These are phyloP conservation scores for Globisporangium radiosum DNA, from an alignment of 352 stramenopile genomes.

Conservation along the genomic window DNA sequence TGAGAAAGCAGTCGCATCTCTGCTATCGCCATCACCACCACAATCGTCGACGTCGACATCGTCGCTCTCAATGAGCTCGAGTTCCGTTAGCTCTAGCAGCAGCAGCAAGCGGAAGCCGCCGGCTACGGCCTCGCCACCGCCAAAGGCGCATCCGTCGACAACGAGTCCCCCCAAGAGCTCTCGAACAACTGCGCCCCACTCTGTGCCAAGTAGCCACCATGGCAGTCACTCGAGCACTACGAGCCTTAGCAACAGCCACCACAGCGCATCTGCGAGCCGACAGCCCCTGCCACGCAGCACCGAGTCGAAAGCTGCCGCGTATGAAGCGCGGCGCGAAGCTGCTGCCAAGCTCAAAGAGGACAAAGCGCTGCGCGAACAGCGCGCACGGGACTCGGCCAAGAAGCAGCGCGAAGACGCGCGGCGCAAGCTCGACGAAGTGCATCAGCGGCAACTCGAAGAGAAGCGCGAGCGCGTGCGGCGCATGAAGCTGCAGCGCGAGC, in stretches of 20 bases:
- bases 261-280: constrained; percentile 6
- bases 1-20: background rate
- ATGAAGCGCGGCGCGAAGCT: constrained; percentile 52
- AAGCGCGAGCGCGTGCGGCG: constrained; percentile 59
- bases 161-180: too few species aligned
- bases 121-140: background rate
- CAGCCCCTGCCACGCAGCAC: constrained; percentile 16
- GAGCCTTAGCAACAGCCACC: background rate
- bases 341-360: constrained; percentile 65
- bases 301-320: constrained; percentile 17
- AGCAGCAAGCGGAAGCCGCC: background rate
- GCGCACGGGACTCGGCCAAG: constrained; percentile 46
- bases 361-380: constrained; percentile 57
- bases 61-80: background rate
- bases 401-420: constrained; percentile 62
- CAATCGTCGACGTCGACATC: background rate
- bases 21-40: background rate
- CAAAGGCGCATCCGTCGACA: too few species aligned
- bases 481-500: constrained; percentile 44
- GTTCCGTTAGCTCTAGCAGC: background rate
- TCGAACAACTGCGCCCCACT: too few species aligned
- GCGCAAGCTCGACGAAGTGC: constrained; percentile 53
- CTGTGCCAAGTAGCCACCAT: background rate
- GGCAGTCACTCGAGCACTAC: background rate
- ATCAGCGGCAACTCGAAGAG: constrained; percentile 62